Base-by-base conservation (phyloP, 2,329 filamentous ascomycete genomes). In the Diaporthe longicolla region DNA sequence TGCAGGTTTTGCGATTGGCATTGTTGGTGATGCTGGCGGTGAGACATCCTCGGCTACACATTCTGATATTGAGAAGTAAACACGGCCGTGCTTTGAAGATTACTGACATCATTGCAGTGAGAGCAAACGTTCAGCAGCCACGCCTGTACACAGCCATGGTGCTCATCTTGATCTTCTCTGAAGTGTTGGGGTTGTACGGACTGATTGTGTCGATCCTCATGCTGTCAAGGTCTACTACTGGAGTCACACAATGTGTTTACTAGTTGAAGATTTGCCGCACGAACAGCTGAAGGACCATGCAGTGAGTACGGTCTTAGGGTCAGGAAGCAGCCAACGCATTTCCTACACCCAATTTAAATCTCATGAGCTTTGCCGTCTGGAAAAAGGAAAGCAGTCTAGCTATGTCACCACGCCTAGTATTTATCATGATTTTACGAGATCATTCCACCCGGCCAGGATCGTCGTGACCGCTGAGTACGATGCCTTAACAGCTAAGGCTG, bases 121-220 rank as follows among this genome's bases (percentile, higher is more conserved):
- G 94, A 82, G 94, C 93, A 87, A 95, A 93, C 77, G 93, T 94
- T 74, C 93, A 95, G 83, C 93, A 95, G 83, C 93, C 93, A 75
- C 89, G 93, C 83, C 90, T 97, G 79, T 98, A 97, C 86, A 95
- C 98, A 82, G 95, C 95, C 86, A 98, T 98, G 95, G 97, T 98
- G 86, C 86, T 98, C 83, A 98, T 98, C 88, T 94, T 98, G 87
- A 98, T 98, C 95, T 98, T 98, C 90, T 95, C 95, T 79, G 95
- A 98, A 96, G 95, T 98, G 78, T 87, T 98, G 92, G 95, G 95
- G 4, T 94, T 99, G 75, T 99, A 99, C 88, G 97, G 97, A 84
- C 91, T 99, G 82, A 99, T 99, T 84, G 97, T 99, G 78, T 97
- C 97, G 77, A 93, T 99, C 82, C 92, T 99, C 83, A 99, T 99